A percentile compares a stretch with the other conserved stretches of the same genome.
Evolutionary conservation across 2,329 filamentous ascomycete genomes (phyloP).

Genomic region (Fusarium haematococcum): DNA sequence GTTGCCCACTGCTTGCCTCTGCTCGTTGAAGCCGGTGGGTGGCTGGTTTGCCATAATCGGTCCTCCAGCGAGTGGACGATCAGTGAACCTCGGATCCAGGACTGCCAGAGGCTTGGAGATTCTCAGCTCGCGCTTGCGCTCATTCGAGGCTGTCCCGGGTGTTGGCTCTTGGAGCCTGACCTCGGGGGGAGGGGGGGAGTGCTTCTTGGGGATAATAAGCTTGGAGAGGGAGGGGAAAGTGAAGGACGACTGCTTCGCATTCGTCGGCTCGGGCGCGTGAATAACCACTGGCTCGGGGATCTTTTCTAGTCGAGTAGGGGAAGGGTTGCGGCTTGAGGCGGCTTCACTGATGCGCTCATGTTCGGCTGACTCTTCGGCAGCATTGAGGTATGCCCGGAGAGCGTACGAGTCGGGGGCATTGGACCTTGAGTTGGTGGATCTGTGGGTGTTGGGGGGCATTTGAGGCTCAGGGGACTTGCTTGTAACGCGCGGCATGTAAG

Average conservation of each 20-base stretch:
- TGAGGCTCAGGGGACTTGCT: background rate
- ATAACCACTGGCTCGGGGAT: background rate
- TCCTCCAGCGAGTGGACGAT: slow-evolving; percentile 19
- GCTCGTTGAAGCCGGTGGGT: background rate
- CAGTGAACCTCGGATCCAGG: slow-evolving; percentile 25
- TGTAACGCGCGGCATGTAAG: slow-evolving; percentile 26
- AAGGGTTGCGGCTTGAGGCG: too few species aligned
- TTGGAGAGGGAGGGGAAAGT: slow-evolving; percentile 54
- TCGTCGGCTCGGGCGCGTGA: background rate
- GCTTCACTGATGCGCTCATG: too few species aligned
- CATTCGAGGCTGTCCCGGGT: background rate
- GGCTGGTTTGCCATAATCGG: slow-evolving; percentile 3
- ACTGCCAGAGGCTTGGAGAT: slow-evolving; percentile 25
- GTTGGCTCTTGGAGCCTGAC: background rate
- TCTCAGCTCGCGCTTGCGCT: background rate
- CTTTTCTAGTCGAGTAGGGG: background rate
- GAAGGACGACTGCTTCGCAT: background rate
- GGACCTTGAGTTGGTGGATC: background rate
- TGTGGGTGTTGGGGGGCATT: background rate
- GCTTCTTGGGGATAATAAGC: slow-evolving; percentile 56
- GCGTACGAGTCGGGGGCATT: slow-evolving; percentile 50
- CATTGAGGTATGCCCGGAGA: slow-evolving; percentile 48
- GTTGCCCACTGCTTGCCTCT: slow-evolving; percentile 6
- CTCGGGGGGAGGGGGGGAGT: slow-evolving; percentile 51
- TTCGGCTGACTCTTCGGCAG: too few species aligned